phyloP scores from a whole-genome alignment of 208 protist species.

The Blastocrithidia nonstop region DNA sequence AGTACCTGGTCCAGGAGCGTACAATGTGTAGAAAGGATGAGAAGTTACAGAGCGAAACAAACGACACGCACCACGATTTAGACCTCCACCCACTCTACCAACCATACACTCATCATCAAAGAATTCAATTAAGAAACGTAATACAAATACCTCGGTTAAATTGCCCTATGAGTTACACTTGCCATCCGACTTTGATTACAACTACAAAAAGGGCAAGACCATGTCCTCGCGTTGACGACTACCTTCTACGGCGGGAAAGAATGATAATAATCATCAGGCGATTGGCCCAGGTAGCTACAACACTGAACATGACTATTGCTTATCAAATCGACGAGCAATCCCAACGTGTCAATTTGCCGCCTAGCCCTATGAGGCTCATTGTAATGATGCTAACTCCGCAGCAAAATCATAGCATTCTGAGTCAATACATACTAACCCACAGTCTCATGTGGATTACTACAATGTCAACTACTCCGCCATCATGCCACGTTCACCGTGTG shows the following conservation, averaged over 20 bases:
- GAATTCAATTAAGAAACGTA: not conserved
- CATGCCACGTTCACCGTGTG: not conserved
- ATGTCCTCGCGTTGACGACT: conserved; percentile 13
- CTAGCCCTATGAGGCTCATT: not conserved
- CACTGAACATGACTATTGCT: too few relatives aligned
- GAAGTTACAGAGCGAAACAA: conserved; percentile 26
- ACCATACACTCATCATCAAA: not conserved
- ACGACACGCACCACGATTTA: conserved; percentile 32
- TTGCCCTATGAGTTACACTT: conserved; percentile 8
- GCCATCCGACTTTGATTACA: conserved; percentile 70
- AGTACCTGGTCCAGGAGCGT: conserved; percentile 39
- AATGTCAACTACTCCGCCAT: not conserved
- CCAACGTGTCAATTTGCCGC: not conserved
- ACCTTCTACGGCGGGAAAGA: not conserved
- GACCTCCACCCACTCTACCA: conserved; percentile 6
- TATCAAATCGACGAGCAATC: not conserved
- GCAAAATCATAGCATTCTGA: too few relatives aligned
- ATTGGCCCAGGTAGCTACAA: conserved; percentile 7
- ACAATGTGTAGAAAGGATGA: conserved; percentile 24
- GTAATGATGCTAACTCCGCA: too few relatives aligned
- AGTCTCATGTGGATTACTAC: too few relatives aligned
- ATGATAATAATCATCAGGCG: not conserved
- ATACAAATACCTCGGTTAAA: not conserved
- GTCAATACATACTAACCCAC: too few relatives aligned
- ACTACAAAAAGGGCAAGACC: conserved; percentile 52